Conservation (phyloP, 2,329 filamentous ascomycete species). For the Furcasterigmium furcatum region DNA sequence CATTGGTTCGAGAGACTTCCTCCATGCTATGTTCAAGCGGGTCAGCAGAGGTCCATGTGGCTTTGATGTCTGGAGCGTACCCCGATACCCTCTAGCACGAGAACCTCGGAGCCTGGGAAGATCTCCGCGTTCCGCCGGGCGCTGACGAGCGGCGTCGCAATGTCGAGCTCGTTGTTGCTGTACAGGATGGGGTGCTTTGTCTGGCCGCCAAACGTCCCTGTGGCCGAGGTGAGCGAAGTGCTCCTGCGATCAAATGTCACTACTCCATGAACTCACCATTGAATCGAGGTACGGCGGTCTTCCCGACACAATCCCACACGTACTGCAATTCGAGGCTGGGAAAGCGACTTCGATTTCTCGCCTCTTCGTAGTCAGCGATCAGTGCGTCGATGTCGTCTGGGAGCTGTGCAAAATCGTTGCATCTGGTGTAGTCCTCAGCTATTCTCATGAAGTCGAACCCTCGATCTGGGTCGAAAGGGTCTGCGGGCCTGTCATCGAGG, state of each 20-base stretch:
- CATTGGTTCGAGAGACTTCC: no score
- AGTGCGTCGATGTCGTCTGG: background rate
- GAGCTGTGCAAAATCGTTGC: background rate
- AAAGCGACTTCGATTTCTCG: background rate
- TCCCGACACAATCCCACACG: background rate
- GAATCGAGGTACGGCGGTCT: no score
- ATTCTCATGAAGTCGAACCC: background rate
- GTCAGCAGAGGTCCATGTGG: no score
- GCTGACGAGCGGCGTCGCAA: slow-evolving; percentile 40
- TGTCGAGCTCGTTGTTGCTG: slow-evolving; percentile 37
- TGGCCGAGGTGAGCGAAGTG: no score
- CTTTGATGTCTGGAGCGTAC: no score
- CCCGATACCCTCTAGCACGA: slow-evolving; percentile 46
- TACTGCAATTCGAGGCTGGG: background rate
- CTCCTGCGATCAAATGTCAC: background rate
- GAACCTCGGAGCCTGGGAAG: slow-evolving; percentile 40
- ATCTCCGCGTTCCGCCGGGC: slow-evolving; percentile 35
- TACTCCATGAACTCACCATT: background rate
- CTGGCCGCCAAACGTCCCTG: slow-evolving; percentile 13
- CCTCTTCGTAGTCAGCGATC: background rate
- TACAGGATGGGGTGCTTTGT: slow-evolving; percentile 41
- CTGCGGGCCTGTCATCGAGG: background rate
- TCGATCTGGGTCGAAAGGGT: background rate
- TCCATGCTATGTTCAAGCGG: no score
- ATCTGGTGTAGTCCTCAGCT: background rate